These are phyloP conservation scores for Carex littledalei DNA, from an alignment of 176 grass and related monocot genomes.

Conservation along the genomic window DNA sequence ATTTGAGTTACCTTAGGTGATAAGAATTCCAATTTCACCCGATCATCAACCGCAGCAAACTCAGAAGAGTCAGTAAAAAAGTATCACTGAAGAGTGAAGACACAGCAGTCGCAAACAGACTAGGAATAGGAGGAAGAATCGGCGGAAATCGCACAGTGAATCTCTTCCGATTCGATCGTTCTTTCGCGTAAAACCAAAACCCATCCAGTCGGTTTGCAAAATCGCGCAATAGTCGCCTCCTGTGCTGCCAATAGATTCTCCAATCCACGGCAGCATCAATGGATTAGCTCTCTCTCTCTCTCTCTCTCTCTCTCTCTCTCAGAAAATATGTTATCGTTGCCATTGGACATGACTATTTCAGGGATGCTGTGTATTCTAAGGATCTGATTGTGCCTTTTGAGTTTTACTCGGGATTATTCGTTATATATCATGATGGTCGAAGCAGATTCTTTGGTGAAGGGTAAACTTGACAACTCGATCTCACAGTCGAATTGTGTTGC, in stretches of 20 bases:
- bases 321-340: not conserved
- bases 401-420: not conserved
- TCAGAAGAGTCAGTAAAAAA: not conserved
- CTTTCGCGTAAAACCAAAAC: not conserved
- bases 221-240: not conserved
- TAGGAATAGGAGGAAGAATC: not conserved
- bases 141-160: not conserved
- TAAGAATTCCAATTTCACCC: not conserved
- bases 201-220: not conserved
- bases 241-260: not conserved
- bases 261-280: not conserved
- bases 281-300: not conserved
- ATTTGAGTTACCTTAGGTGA: too few relatives aligned
- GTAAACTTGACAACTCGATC: conserved; percentile 14
- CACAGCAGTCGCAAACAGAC: not conserved
- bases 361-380: not conserved
- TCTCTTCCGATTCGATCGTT: not conserved
- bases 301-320: too few relatives aligned
- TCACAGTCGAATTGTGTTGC: not conserved
- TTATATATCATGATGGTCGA: conserved; percentile 2
- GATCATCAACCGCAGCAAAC: not conserved
- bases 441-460: conserved; percentile 10
- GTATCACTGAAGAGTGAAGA: too few relatives aligned
- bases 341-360: not conserved
- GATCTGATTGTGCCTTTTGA: conserved; percentile 5